These are phyloP conservation scores for Trebouxia sp. DNA, from an alignment of 139 green algal species.

Conservation along the genomic window DNA sequence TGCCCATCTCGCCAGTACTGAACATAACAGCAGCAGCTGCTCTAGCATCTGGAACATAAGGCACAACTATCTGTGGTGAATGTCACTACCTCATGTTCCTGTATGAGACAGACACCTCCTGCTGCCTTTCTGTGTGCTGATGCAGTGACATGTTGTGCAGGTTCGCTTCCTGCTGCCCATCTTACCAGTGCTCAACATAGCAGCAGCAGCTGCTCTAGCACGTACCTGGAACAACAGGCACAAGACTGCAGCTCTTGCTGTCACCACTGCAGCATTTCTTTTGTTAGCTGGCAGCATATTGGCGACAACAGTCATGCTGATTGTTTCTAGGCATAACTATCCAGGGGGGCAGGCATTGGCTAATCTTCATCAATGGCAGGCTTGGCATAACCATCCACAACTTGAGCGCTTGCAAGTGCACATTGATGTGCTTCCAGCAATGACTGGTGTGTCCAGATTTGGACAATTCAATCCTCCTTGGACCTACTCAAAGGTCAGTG, in stretches of 20 bases:
- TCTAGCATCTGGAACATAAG: no score
- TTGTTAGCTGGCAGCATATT: conserved; percentile 6
- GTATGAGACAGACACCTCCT: no score
- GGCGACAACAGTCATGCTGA: conserved; percentile 29
- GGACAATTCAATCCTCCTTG: conserved; percentile 46
- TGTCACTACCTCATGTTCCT: no score
- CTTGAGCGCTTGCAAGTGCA: conserved; percentile 49
- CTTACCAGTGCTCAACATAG: conserved; percentile 76
- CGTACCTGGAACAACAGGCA: conserved; percentile 30
- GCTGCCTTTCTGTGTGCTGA: no score
- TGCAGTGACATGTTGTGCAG: no score
- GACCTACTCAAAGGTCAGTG: conserved; percentile 61
- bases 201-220: conserved; percentile 54
- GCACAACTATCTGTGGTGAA: no score
- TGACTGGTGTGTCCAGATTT: conserved; percentile 80
- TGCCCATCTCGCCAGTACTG: no score
- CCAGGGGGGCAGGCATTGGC: conserved; percentile 65
- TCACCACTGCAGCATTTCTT: not conserved
- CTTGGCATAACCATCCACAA: not conserved
- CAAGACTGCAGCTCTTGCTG: not conserved
- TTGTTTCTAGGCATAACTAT: conserved; percentile 62
- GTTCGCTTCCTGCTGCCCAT: conserved; percentile 81
- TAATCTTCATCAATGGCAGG: conserved; percentile 44
- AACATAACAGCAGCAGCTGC: no score
- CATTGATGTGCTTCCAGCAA: conserved; percentile 65